These are phyloP conservation scores for Bisporella sp. DNA, from an alignment of 2,329 filamentous ascomycete species.

Conservation along the genomic window DNA sequence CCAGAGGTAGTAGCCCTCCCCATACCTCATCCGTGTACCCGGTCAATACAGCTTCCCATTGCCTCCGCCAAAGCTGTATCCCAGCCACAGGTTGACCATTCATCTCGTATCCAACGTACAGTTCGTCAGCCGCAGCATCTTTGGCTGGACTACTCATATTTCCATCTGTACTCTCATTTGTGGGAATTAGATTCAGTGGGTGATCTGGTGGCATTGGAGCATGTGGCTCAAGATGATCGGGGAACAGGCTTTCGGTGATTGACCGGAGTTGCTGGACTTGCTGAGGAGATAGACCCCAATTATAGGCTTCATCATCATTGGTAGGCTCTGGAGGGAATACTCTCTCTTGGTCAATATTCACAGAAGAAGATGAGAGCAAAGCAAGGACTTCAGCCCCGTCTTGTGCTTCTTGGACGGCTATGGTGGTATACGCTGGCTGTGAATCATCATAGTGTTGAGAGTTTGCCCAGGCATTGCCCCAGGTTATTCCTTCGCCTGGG, in stretches of 20 bases:
- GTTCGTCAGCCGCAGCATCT: not conserved
- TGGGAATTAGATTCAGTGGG: constrained; percentile 19
- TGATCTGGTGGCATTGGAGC: constrained; percentile 7
- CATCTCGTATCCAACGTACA: not conserved
- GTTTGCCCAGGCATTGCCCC: constrained; percentile 15
- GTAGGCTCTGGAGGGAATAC: constrained; percentile 13
- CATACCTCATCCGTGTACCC: constrained; percentile 61
- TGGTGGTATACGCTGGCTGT: constrained; percentile 3
- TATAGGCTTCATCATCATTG: constrained; percentile 19
- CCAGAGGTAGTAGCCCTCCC: constrained; percentile 53
- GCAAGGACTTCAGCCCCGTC: constrained; percentile 36
- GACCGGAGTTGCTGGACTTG: constrained; percentile 18
- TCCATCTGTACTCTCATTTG: constrained; percentile 1
- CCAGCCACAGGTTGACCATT: not conserved
- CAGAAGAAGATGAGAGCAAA: constrained; percentile 29
- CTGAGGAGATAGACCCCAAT: constrained; percentile 23
- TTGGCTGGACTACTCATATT: not conserved
- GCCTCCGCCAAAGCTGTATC: constrained; percentile 39
- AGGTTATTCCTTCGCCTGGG: constrained; percentile 3
- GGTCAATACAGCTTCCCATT: constrained; percentile 50
- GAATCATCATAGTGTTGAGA: constrained; percentile 6
- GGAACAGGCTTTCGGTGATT: constrained; percentile 20
- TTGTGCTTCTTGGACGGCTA: constrained; percentile 17
- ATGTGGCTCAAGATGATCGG: constrained; percentile 13
- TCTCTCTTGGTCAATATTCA: constrained; percentile 15